Conservation (phyloP, 2,329 filamentous ascomycete genomes). For the Zopfia rhizophila region DNA sequence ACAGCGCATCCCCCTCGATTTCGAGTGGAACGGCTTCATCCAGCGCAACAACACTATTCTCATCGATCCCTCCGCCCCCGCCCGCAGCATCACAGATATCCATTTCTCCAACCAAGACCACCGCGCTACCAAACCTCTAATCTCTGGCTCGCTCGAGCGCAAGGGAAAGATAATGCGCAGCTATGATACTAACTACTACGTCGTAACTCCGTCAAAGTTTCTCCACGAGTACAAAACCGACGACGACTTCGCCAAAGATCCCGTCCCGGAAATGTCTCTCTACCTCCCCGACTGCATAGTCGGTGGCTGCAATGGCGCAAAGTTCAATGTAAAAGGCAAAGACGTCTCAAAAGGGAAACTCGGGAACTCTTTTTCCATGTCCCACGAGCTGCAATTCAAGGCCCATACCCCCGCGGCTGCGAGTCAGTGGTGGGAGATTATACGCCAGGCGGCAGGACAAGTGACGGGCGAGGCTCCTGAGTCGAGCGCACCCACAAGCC, state of each 20-base stretch:
- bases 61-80: slow-evolving; percentile 78
- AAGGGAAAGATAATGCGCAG: slow-evolving; percentile 89
- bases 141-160: slow-evolving; percentile 88
- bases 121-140: slow-evolving; percentile 78
- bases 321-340: slow-evolving; percentile 96
- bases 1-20: slow-evolving; percentile 82
- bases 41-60: slow-evolving; percentile 76
- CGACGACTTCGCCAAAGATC: slow-evolving; percentile 77
- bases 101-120: slow-evolving; percentile 92
- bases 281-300: slow-evolving; percentile 92
- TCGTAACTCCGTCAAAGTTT: slow-evolving; percentile 86
- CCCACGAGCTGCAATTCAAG: slow-evolving; percentile 86
- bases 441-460: slow-evolving; percentile 69
- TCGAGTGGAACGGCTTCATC: slow-evolving; percentile 91
- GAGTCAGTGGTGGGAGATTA: slow-evolving; percentile 83
- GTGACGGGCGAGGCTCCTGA: slow-evolving; percentile 54
- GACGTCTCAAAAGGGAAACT: slow-evolving; percentile 82
- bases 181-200: slow-evolving; percentile 86
- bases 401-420: slow-evolving; percentile 84
- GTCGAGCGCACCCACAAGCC: slow-evolving; percentile 47
- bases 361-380: slow-evolving; percentile 81
- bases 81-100: slow-evolving; percentile 78
- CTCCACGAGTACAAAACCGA: slow-evolving; percentile 97
- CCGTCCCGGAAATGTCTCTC: slow-evolving; percentile 85
- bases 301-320: slow-evolving; percentile 76